Evolutionary conservation across 78 protist species (phyloP).

Genomic region (Speleostelium caveatum): DNA sequence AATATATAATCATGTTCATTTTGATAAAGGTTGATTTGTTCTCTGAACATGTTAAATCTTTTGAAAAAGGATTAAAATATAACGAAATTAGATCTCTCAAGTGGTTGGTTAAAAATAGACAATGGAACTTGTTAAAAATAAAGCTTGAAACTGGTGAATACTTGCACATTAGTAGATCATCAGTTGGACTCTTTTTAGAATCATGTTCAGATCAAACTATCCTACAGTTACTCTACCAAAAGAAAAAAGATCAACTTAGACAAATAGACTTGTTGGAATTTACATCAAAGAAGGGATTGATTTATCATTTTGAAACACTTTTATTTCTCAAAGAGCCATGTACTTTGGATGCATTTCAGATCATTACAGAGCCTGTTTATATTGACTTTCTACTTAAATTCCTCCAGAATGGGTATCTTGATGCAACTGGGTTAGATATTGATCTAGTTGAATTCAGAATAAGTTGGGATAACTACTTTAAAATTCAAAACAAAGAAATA

Average conservation of each 20-base stretch:
- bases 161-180: neutral
- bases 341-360: no score
- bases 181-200: neutral
- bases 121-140: neutral
- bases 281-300: neutral
- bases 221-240: neutral
- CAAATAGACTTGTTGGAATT: neutral
- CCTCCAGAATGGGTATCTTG: no score
- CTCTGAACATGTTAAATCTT: no score
- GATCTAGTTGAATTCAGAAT: no score
- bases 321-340: no score
- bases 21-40: no score
- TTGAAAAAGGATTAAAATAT: neutral
- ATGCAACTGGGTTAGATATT: no score
- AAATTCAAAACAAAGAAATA: no score
- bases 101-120: neutral
- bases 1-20: no score
- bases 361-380: no score
- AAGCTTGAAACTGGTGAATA: neutral
- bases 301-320: neutral
- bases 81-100: neutral
- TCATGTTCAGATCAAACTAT: neutral
- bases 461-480: no score
- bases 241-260: neutral
- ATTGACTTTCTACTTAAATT: no score